Conservation (phyloP, 495 filamentous ascomycete species). For the Thermothielavioides terrestris region DNA sequence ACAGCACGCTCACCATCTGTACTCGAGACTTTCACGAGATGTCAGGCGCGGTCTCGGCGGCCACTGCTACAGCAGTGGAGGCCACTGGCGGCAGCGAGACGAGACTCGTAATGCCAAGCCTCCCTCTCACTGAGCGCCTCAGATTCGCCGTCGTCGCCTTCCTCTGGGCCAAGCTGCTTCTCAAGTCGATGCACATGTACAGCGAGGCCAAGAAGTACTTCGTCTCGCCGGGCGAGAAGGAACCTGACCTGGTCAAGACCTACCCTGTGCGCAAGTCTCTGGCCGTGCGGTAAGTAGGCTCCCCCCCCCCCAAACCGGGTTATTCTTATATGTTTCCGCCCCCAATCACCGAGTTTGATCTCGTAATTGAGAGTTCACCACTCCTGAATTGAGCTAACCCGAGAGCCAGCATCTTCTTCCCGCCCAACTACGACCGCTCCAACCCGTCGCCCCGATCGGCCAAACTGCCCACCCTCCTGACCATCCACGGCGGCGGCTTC, state of each 20-base stretch:
- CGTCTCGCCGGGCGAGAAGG: not conserved
- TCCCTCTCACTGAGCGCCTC: slow-evolving; percentile 3
- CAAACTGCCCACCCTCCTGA: slow-evolving; percentile 28
- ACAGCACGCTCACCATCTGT: not conserved
- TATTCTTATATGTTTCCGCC: too few relatives aligned
- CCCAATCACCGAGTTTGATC: too few relatives aligned
- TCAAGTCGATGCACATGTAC: slow-evolving; percentile 1
- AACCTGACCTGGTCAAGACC: slow-evolving; percentile 15
- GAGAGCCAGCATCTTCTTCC: slow-evolving; percentile 32
- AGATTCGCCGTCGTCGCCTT: slow-evolving; percentile 9
- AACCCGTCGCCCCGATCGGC: slow-evolving; percentile 2
- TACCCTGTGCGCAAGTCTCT: slow-evolving; percentile 12
- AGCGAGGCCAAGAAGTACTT: slow-evolving; percentile 1
- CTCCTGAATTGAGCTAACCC: too few relatives aligned
- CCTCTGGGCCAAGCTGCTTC: slow-evolving; percentile 1
- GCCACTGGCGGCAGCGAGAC: not conserved
- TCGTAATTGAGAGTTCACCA: too few relatives aligned
- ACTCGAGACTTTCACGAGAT: not conserved
- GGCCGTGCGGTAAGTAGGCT: slow-evolving; percentile 12
- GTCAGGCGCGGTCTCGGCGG: not conserved
- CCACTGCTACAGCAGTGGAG: not conserved
- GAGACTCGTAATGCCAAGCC: not conserved
- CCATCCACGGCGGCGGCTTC: slow-evolving; percentile 37
- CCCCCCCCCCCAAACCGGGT: not conserved
- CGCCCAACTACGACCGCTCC: slow-evolving; percentile 15